Evolutionary conservation across 2,329 filamentous ascomycete species (phyloP), one percentile per base, ranked within the genome.

Genomic region (Byssothecium circinans): DNA sequence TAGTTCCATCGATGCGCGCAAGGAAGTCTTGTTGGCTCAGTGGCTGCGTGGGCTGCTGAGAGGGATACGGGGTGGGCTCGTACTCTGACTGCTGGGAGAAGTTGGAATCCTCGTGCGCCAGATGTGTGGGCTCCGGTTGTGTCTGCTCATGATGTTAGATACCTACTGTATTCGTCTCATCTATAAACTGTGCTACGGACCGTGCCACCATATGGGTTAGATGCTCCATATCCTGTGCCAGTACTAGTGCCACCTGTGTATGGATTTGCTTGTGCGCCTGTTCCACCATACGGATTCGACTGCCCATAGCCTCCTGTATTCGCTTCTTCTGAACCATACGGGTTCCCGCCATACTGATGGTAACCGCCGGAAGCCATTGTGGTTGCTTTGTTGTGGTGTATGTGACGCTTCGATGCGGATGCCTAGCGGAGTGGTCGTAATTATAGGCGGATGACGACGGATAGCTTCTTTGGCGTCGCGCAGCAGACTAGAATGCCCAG

Each of bases 21-120:
- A 90, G 79, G 73, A 88, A 90, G 55, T 88, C 86, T 54, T 81
- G 76, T 65, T 85, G 83, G 44, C 79, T 79, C 61, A 89, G 75
- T 4, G 73, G 71, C 32, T 68, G 54, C 52, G 77, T 74, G 56
- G 81, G 78, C 73, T 85, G 70, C 82, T 82, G 60, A 81, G 80
- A 62, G 76, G 74, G 47, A 4, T 45, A 33, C n/a, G 46, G 35
- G n/a, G n/a, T n/a, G n/a, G n/a, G n/a, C 20, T 4, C 19, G 8
- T 23, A 5, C 11, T 22, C 36, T n/a, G 19, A 30, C 44, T 75
- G 70, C 32, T 35, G 25, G 34, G 44, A 48, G 22, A 47, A 71
- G 32, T 72, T 65, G 35, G 70, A 71, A 3, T 59, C 57, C 44
- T 71, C 69, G 17, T 74, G 70, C 43, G 62, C 55, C 11, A 69